Conservation (phyloP, 495 filamentous ascomycete species). For the Entonaema liquescens region DNA sequence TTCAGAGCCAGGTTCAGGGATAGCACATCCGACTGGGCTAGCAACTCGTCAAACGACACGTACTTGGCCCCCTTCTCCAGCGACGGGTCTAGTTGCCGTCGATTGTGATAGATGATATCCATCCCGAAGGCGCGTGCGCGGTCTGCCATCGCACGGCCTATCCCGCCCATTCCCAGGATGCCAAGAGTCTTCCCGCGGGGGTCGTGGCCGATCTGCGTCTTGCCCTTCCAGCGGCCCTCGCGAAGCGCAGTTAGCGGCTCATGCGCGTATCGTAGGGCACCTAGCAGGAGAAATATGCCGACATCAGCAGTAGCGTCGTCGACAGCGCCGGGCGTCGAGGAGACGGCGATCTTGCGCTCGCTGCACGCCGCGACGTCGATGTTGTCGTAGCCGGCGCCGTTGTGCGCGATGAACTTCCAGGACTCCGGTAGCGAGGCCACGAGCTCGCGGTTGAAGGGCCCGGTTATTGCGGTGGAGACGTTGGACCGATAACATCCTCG, state of each 20-base stretch:
- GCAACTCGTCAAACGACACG: conserved; percentile 72
- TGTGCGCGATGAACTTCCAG: conserved; percentile 83
- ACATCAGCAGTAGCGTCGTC: conserved; percentile 76
- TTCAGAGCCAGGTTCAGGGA: conserved; percentile 76
- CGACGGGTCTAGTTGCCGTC: conserved; percentile 58
- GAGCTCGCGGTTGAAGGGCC: conserved; percentile 72
- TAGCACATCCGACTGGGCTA: conserved; percentile 69
- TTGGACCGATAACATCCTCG: conserved; percentile 82
- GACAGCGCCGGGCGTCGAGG: conserved; percentile 73
- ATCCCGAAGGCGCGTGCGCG: conserved; percentile 73
- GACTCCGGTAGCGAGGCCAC: conserved; percentile 69
- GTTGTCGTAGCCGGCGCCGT: conserved; percentile 87
- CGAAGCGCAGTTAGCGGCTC: conserved; percentile 69
- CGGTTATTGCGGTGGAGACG: conserved; percentile 70
- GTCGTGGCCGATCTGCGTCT: conserved; percentile 65
- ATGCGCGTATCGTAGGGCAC: conserved; percentile 72
- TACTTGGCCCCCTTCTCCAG: conserved; percentile 60
- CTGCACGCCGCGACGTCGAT: conserved; percentile 77
- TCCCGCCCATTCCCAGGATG: conserved; percentile 89
- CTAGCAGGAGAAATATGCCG: conserved; percentile 76
- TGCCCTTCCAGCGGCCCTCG: conserved; percentile 63
- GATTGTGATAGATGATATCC: conserved; percentile 77
- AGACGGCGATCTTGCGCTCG: conserved; percentile 67
- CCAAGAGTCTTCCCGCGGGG: conserved; percentile 77
- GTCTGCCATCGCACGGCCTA: conserved; percentile 65